These are phyloP conservation scores for Alternaria hordeiaustralica DNA, from an alignment of 2,329 filamentous ascomycete genomes.

Conservation along the genomic window DNA sequence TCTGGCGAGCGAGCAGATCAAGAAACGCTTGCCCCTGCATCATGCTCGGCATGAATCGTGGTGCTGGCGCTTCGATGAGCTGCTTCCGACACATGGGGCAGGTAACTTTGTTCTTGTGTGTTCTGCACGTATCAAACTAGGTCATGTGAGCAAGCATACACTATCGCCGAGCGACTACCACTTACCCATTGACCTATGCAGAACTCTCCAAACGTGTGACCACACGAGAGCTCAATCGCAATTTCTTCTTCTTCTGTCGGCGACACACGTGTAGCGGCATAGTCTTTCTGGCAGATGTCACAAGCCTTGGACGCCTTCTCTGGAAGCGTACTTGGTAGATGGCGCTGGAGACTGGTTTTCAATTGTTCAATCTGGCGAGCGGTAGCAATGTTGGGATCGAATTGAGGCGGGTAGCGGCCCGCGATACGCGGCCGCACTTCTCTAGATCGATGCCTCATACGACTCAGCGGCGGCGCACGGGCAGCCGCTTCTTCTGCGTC, in stretches of 20 bases:
- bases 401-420: constrained; percentile 8
- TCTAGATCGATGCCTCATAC: constrained; percentile 21
- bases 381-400: constrained; percentile 35
- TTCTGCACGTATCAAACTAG: constrained; percentile 39
- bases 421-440: constrained; percentile 24
- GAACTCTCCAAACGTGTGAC: constrained; percentile 45
- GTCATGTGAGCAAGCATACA: not conserved
- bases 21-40: constrained; percentile 23
- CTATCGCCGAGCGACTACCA: not conserved
- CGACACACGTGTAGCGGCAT: constrained; percentile 32
- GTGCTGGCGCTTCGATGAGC: constrained; percentile 33
- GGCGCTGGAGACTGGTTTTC: constrained; percentile 33
- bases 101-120: constrained; percentile 46
- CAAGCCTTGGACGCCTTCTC: constrained; percentile 33
- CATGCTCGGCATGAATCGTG: constrained; percentile 14
- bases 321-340: constrained; percentile 35
- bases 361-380: constrained; percentile 37
- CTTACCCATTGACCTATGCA: constrained; percentile 45
- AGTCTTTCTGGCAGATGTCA: constrained; percentile 48
- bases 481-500: constrained; percentile 35
- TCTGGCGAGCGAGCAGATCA: constrained; percentile 26
- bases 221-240: constrained; percentile 44
- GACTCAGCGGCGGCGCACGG: constrained; percentile 27
- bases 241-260: constrained; percentile 42
- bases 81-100: constrained; percentile 48